A percentile compares a stretch with the other conserved stretches of the same genome.
Evolutionary conservation across 371 early-diverging fungal genomes (phyloP).

Genomic region (Mucor lusitanicus): DNA sequence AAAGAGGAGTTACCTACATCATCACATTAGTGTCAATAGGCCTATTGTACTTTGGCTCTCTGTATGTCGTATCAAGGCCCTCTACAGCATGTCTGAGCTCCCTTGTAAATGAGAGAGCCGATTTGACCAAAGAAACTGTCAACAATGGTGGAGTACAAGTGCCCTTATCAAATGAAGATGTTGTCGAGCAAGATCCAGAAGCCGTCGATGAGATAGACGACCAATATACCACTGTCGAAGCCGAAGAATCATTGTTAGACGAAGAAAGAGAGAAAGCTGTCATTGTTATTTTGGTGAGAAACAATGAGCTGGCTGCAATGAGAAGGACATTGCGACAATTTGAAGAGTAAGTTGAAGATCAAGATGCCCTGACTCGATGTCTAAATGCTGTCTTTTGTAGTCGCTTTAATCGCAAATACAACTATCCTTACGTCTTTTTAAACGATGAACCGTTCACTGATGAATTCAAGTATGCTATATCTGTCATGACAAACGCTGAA

Average conservation of each 20-base stretch:
- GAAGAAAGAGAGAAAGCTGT: constrained; percentile 37
- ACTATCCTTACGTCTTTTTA: constrained; percentile 91
- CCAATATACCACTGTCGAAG: constrained; percentile 6
- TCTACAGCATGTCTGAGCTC: constrained; percentile 6
- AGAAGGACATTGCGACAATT: constrained; percentile 72
- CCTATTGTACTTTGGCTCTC: constrained; percentile 19
- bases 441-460: constrained; percentile 84
- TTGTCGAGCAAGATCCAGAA: background rate
- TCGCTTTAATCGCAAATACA: constrained; percentile 80
- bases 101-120: constrained; percentile 8
- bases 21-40: constrained; percentile 10
- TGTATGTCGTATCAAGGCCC: constrained; percentile 18
- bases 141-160: background rate
- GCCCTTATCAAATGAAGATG: background rate
- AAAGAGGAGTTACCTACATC: constrained; percentile 17
- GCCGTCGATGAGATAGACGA: background rate
- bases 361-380: background rate
- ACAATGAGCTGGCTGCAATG: constrained; percentile 76
- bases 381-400: constrained; percentile 3
- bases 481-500: constrained; percentile 64
- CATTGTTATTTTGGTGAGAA: constrained; percentile 70
- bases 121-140: constrained; percentile 1
- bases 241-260: background rate
- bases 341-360: constrained; percentile 57
- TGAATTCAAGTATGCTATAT: constrained; percentile 62